Percentiles rank a stretch among this genome's conserved stretches.
Conservation (phyloP, 192 early-diverging fungal genomes). For the Backusella australiensis region DNA sequence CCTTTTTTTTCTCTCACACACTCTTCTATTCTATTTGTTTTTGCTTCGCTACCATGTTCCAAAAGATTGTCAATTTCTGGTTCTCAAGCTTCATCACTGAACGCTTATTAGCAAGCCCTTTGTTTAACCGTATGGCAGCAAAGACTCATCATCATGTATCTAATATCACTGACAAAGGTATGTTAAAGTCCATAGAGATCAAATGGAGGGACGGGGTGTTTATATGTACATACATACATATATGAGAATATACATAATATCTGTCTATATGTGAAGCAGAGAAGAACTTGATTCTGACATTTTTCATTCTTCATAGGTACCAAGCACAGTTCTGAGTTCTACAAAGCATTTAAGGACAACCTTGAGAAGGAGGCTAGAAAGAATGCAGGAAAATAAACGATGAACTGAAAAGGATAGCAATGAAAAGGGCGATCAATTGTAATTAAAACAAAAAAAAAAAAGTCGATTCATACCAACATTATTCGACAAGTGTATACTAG, state of each 20-base stretch:
- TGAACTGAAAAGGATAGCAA: background rate
- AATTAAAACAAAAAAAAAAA: background rate
- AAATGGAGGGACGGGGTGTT: background rate
- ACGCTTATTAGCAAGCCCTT: slow-evolving; percentile 34
- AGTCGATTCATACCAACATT: slow-evolving; percentile 2
- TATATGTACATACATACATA: background rate
- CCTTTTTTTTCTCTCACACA: slow-evolving; percentile 13
- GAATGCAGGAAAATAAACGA: slow-evolving; percentile 21
- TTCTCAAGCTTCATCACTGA: slow-evolving; percentile 36
- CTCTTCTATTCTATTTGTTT: background rate
- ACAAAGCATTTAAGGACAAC: slow-evolving; percentile 43
- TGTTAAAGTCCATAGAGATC: background rate
- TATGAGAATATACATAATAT: background rate
- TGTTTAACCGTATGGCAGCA: slow-evolving; percentile 34
- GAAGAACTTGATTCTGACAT: background rate
- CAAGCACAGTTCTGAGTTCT: slow-evolving; percentile 24
- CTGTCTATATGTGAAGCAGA: background rate
- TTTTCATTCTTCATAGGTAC: slow-evolving; percentile 13
- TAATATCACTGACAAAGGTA: slow-evolving; percentile 29
- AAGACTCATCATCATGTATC: slow-evolving; percentile 43
- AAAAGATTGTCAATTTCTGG: slow-evolving; percentile 39
- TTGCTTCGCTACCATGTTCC: slow-evolving; percentile 33
- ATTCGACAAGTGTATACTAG: slow-evolving; percentile 3
- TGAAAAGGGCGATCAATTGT: background rate
- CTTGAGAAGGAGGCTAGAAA: slow-evolving; percentile 37